A percentile compares a stretch with the other conserved stretches of the same genome.
These are phyloP conservation scores for Glaciozyma antarctica DNA, from an alignment of 768 basidiomycete species.

Conservation along the genomic window DNA sequence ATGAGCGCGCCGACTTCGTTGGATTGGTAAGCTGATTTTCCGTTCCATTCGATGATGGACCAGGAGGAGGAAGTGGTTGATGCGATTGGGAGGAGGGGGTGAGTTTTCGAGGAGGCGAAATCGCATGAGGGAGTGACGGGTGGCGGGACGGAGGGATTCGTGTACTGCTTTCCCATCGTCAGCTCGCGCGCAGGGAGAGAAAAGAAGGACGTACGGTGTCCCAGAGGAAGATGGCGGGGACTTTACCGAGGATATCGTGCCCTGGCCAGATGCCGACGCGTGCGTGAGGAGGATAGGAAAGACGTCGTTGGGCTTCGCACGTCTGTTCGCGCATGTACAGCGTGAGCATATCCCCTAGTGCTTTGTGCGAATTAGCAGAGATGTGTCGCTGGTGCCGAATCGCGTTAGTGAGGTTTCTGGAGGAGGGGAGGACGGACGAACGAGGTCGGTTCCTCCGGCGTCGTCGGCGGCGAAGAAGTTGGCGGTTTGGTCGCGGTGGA, in stretches of 20 bases:
- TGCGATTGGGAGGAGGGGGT: neutral
- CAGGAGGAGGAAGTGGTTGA: neutral
- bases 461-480: slow-evolving; percentile 8
- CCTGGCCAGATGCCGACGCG: neutral
- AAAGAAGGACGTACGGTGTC: neutral
- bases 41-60: slow-evolving; percentile 16
- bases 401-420: neutral
- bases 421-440: neutral
- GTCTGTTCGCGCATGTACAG: slow-evolving; percentile 16
- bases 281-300: neutral
- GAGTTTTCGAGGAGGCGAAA: neutral
- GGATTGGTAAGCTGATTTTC: neutral
- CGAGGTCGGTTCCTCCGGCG: neutral
- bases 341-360: slow-evolving; percentile 16
- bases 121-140: slow-evolving; percentile 3
- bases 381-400: slow-evolving; percentile 17
- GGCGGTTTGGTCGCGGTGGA: slow-evolving; percentile 12
- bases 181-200: no score
- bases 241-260: neutral
- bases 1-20: neutral
- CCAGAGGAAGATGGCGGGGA: neutral
- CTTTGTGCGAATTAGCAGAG: neutral
- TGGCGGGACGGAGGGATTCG: neutral
- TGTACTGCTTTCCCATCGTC: neutral
- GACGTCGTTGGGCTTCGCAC: slow-evolving; percentile 6